Evolutionary conservation across 371 early-diverging fungal species (phyloP), one percentile per base, ranked within the genome.

Genomic region (Funneliformis caledonium): DNA sequence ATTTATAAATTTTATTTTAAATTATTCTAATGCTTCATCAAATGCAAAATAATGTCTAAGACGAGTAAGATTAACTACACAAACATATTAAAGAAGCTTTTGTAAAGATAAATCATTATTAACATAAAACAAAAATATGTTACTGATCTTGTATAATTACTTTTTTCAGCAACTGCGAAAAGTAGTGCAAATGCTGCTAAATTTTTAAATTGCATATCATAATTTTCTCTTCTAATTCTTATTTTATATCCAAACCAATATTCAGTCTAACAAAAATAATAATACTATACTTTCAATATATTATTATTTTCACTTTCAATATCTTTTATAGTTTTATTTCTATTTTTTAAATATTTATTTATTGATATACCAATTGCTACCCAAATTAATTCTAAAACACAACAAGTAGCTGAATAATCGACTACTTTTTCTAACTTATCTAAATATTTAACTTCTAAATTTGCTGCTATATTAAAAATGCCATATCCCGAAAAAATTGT

Each of bases 321-420:
- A 67, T 37, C 26, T 3, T 42, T 6, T 19, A 67, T 33, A 14
- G 37, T 43, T 42, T 14, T 42, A 67, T 37, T 37, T 33, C 2
- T 37, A 67, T 19, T 67, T 14, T 37, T 33, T 48, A 72, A 1
- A 75, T 75, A 75, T 42, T 75, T 22, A 61, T 5, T 60, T 26
- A 75, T 33, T 60, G 61, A 22, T 31, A 75, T 75, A 2, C 61
- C 12, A 12, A 75, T 42, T n/a, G 61, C 76, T 60, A 60, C n/a
- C 37, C 61, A 75, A 33, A 75, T 75, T 7, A 75, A 22, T 75
- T 75, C 60, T 60, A 75, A 61, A 75, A 75, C 45, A 60, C 7
- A 37, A 61, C 42, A 26, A 33, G 76, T 75, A 16, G 62, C 45
- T 31, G 10, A 8, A 61, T 75, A 75, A 48, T 75, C 62, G 8